Conservation (phyloP, 2,329 filamentous ascomycete genomes). For the Didymella exigua region DNA sequence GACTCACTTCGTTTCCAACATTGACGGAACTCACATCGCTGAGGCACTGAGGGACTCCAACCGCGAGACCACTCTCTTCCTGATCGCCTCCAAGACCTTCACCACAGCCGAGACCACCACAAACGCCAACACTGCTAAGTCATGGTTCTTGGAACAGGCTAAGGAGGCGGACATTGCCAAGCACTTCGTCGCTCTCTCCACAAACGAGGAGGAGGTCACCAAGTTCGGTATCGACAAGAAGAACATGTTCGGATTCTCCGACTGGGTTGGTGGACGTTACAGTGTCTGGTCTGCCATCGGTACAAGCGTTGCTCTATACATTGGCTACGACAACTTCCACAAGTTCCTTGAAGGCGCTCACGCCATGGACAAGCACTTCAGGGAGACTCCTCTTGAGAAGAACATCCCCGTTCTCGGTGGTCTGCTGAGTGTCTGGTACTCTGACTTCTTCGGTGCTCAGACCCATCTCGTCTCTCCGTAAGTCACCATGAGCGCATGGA, state of each 20-base stretch:
- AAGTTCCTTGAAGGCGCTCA: constrained; percentile 93
- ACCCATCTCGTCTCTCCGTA: constrained; percentile 95
- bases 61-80: constrained; percentile 98
- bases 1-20: constrained; percentile 99
- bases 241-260: constrained; percentile 99
- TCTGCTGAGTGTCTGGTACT: constrained; percentile 97
- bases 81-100: constrained; percentile 98
- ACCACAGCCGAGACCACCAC: constrained; percentile 97
- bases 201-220: constrained; percentile 91
- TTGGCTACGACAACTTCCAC: constrained; percentile 97
- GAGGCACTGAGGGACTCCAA: constrained; percentile 88
- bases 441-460: constrained; percentile 97
- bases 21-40: constrained; percentile 96
- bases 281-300: constrained; percentile 99
- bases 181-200: constrained; percentile 98
- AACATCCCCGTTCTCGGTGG: constrained; percentile 95
- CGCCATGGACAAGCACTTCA: constrained; percentile 99
- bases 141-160: constrained; percentile 88
- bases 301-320: constrained; percentile 89
- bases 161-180: constrained; percentile 87
- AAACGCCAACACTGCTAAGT: constrained; percentile 96
- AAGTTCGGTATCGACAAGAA: constrained; percentile 98
- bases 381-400: constrained; percentile 83
- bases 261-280: constrained; percentile 98
- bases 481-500: constrained; percentile 48